Evolutionary conservation across 2,329 filamentous ascomycete genomes (phyloP).

Genomic region (Dothistroma septosporum): DNA sequence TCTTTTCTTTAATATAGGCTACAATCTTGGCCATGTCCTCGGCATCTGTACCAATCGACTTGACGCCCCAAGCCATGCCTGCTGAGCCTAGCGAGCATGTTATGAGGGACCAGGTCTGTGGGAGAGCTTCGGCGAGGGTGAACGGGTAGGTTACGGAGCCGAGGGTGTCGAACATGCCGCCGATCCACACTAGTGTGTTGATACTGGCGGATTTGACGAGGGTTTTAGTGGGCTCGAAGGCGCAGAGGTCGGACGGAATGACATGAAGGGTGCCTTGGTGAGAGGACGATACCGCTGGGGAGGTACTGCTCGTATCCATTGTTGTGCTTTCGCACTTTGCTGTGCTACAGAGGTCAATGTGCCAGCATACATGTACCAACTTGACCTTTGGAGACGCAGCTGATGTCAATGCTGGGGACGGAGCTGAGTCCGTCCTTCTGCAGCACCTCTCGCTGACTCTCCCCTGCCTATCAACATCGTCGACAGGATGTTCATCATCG

Average conservation of each 20-base stretch:
- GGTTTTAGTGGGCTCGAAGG: slow-evolving; percentile 43
- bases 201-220: slow-evolving; percentile 29
- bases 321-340: neutral
- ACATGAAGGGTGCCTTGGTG: slow-evolving; percentile 40
- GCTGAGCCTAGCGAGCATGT: slow-evolving; percentile 42
- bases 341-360: neutral
- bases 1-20: slow-evolving; percentile 43
- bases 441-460: no score
- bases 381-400: neutral
- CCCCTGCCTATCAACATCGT: no score
- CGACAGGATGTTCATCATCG: no score
- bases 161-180: slow-evolving; percentile 66
- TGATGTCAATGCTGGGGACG: no score
- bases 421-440: no score
- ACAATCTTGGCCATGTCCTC: slow-evolving; percentile 52
- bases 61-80: slow-evolving; percentile 53
- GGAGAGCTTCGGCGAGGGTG: slow-evolving; percentile 47
- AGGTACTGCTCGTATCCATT: slow-evolving; percentile 7
- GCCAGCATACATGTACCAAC: neutral
- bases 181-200: slow-evolving; percentile 65
- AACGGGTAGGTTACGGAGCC: slow-evolving; percentile 59
- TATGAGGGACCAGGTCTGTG: slow-evolving; percentile 51
- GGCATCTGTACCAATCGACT: slow-evolving; percentile 52
- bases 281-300: slow-evolving; percentile 5
- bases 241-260: slow-evolving; percentile 40